These are phyloP conservation scores for Rhizopogon sp. DNA, from an alignment of 768 basidiomycete species.

Conservation along the genomic window DNA sequence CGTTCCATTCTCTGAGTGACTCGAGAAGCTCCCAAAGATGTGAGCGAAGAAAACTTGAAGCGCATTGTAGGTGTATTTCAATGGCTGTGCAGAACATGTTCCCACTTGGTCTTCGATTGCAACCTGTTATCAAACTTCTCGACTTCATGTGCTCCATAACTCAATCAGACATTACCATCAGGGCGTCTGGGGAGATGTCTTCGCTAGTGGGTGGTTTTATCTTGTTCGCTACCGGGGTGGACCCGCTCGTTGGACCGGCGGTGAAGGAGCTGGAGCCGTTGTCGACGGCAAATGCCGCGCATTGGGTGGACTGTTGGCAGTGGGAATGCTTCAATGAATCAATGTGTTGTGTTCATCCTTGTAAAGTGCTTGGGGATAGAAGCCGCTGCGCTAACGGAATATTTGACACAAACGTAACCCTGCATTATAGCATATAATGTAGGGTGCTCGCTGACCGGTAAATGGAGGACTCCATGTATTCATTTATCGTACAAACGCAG, in stretches of 20 bases:
- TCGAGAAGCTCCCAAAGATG: conserved; percentile 16
- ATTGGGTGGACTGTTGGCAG: too few species aligned
- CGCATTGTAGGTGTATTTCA: too few species aligned
- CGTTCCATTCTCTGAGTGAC: conserved; percentile 31
- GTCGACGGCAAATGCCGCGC: conserved; percentile 7
- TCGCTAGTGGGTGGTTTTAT: conserved; percentile 17
- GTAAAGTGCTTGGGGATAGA: too few species aligned
- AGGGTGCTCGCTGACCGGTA: too few species aligned
- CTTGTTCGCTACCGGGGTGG: conserved; percentile 10
- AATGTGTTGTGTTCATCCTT: too few species aligned
- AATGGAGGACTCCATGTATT: too few species aligned
- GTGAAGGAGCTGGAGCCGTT: conserved; percentile 9
- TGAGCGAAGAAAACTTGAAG: not conserved
- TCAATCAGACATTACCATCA: conserved; percentile 10
- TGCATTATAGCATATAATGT: too few species aligned
- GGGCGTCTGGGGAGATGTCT: not conserved
- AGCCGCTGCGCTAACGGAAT: too few species aligned
- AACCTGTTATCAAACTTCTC: conserved; percentile 6
- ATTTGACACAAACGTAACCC: too few species aligned
- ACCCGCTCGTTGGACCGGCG: conserved; percentile 16
- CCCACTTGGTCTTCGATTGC: conserved; percentile 26
- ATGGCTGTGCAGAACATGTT: not conserved
- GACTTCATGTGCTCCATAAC: conserved; percentile 25
- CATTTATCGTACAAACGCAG: too few species aligned
- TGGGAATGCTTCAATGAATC: too few species aligned